phyloP scores from a whole-genome alignment of 129 eudicot genomes.

The Chrysanthemum makinoi region DNA sequence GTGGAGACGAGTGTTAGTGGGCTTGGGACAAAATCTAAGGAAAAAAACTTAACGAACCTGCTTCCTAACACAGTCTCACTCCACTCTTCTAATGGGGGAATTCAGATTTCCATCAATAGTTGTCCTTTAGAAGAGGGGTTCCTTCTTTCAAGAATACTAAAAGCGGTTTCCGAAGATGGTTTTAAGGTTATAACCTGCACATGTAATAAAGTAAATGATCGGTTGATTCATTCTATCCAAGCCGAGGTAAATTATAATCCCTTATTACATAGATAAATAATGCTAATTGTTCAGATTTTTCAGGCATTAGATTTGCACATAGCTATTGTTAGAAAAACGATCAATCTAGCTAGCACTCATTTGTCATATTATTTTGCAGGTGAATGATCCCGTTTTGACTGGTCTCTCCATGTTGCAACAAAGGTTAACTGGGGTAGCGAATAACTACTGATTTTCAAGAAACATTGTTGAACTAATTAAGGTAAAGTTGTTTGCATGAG shows the following conservation, averaged over 20 bases:
- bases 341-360: background rate
- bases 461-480: conserved; percentile 13
- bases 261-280: background rate
- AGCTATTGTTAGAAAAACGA: background rate
- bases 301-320: background rate
- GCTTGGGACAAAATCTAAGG: background rate
- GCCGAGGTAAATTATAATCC: conserved; percentile 38
- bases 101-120: conserved; percentile 49
- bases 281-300: background rate
- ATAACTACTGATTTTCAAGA: conserved; percentile 23
- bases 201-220: conserved; percentile 40
- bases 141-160: conserved; percentile 45
- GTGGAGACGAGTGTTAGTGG: background rate
- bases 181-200: conserved; percentile 41
- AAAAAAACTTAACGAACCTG: background rate
- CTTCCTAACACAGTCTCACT: conserved; percentile 31
- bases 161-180: conserved; percentile 36
- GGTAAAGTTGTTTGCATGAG: conserved; percentile 16
- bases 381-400: conserved; percentile 17
- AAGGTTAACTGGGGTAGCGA: conserved; percentile 25
- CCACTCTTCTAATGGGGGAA: conserved; percentile 22
- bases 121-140: conserved; percentile 30
- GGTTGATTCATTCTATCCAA: conserved; percentile 44
- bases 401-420: conserved; percentile 42
- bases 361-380: conserved; percentile 30